Conservation (phyloP, 1,284 basidiomycete genomes). For the Ceratobasidium sp. region DNA sequence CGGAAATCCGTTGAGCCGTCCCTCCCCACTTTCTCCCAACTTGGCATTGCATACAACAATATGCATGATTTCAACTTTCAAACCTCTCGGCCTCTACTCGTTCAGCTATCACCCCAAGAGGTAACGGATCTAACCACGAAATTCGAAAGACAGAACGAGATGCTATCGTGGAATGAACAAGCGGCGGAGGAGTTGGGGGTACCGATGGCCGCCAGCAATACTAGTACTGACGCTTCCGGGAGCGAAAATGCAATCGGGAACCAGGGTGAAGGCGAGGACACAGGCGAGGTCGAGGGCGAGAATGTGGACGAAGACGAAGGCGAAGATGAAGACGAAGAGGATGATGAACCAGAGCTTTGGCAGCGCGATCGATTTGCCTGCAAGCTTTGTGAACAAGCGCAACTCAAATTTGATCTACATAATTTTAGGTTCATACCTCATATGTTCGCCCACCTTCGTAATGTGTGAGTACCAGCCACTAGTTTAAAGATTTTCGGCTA, state of each 20-base stretch:
- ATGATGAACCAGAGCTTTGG: neutral
- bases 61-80: neutral
- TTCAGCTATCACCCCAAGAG: neutral
- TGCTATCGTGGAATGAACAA: neutral
- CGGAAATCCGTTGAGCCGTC: neutral
- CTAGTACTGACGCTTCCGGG: too few relatives aligned
- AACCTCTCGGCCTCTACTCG: neutral
- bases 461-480: conserved; percentile 1
- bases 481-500: too few relatives aligned
- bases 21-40: neutral
- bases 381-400: neutral
- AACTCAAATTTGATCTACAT: neutral
- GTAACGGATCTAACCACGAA: neutral
- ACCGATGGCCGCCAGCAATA: neutral
- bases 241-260: too few relatives aligned
- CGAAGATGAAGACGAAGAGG: too few relatives aligned
- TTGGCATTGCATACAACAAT: neutral
- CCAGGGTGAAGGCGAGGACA: too few relatives aligned
- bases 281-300: too few relatives aligned
- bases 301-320: too few relatives aligned
- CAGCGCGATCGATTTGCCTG: neutral
- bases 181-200: neutral
- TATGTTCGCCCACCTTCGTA: neutral
- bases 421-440: neutral
- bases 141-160: neutral